phyloP scores from a whole-genome alignment of 345 rosid genomes.

The Raphanus sativus region DNA sequence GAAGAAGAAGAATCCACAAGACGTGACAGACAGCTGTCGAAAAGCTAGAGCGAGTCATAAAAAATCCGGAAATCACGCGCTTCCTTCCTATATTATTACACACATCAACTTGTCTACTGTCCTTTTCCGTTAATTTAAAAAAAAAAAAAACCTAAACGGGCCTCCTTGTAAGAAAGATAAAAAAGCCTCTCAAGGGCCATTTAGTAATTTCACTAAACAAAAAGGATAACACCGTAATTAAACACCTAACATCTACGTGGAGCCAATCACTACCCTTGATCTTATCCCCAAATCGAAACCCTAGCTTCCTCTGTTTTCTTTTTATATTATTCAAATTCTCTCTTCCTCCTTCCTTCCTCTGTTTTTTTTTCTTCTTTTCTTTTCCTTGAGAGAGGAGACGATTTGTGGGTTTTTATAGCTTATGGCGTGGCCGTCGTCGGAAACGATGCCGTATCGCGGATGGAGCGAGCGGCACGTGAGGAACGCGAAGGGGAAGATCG shows the following conservation, averaged over 20 bases:
- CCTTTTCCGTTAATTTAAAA: not conserved
- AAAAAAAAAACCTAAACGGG: conserved; percentile 5
- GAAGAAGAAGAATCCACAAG: not conserved
- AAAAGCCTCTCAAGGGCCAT: not conserved
- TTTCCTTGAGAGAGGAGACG: not conserved
- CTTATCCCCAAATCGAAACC: conserved; percentile 47
- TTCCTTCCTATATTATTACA: conserved; percentile 11
- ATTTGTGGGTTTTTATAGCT: not conserved
- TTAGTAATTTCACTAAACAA: rapidly evolving
- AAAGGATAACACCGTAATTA: conserved; percentile 46
- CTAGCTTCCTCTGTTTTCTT: conserved; percentile 25
- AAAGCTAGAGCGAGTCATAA: conserved; percentile 21
- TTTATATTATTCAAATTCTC: conserved; percentile 22
- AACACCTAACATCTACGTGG: conserved; percentile 20
- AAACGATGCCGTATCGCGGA: conserved; percentile 46
- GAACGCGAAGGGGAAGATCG: conserved; percentile 54
- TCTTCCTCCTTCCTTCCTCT: not conserved
- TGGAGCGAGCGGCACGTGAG: conserved; percentile 71
- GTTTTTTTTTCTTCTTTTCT: not conserved
- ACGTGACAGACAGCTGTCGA: conserved; percentile 40
- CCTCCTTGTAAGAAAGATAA: not conserved
- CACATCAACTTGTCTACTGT: conserved; percentile 46
- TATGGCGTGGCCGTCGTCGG: conserved; percentile 42
- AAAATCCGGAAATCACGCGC: conserved; percentile 47
- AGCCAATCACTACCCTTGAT: conserved; percentile 62